Percentiles rank a stretch among this genome's conserved stretches.
Evolutionary conservation across 306 rosid species (phyloP).

Genomic region (Sophora flavescens): DNA sequence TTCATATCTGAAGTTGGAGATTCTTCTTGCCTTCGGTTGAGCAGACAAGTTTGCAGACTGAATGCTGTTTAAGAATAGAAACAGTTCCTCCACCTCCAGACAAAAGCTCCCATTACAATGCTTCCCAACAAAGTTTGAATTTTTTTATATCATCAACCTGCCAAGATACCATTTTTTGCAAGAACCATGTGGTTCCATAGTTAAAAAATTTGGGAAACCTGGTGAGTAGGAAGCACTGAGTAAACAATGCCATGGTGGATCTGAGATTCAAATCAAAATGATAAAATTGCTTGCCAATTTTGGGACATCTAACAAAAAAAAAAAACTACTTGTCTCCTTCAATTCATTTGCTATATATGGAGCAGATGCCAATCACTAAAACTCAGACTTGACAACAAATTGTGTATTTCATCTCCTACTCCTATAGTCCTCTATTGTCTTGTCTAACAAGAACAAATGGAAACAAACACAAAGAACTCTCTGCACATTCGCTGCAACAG

Average conservation of each 20-base stretch:
- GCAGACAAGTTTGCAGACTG: conserved; percentile 39
- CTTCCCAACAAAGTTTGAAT: not conserved
- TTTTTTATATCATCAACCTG: conserved; percentile 34
- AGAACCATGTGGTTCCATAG: conserved; percentile 39
- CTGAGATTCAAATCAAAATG: conserved; percentile 40
- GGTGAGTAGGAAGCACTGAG: conserved; percentile 44
- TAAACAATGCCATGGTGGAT: conserved; percentile 26
- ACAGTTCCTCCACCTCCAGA: conserved; percentile 12
- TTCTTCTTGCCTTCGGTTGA: conserved; percentile 17
- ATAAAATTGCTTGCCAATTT: conserved; percentile 26
- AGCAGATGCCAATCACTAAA: conserved; percentile 35
- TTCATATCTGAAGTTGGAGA: conserved; percentile 30
- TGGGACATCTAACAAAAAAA: conserved; percentile 26
- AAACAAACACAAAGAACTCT: conserved; percentile 46
- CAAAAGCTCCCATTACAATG: conserved; percentile 43
- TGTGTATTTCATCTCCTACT: conserved; percentile 28
- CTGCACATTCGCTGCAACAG: conserved; percentile 51
- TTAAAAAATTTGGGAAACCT: conserved; percentile 35
- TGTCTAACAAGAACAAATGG: conserved; percentile 44
- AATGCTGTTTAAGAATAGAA: conserved; percentile 5
- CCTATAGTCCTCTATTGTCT: conserved; percentile 19
- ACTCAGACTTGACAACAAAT: conserved; percentile 34
- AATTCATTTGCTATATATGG: conserved; percentile 41
- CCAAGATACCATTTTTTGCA: conserved; percentile 33
- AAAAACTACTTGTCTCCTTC: conserved; percentile 41